Percentiles rank a stretch among this genome's conserved stretches.
Evolutionary conservation across 192 early-diverging fungal genomes (phyloP).

Genomic region (Coemansia biformis): DNA sequence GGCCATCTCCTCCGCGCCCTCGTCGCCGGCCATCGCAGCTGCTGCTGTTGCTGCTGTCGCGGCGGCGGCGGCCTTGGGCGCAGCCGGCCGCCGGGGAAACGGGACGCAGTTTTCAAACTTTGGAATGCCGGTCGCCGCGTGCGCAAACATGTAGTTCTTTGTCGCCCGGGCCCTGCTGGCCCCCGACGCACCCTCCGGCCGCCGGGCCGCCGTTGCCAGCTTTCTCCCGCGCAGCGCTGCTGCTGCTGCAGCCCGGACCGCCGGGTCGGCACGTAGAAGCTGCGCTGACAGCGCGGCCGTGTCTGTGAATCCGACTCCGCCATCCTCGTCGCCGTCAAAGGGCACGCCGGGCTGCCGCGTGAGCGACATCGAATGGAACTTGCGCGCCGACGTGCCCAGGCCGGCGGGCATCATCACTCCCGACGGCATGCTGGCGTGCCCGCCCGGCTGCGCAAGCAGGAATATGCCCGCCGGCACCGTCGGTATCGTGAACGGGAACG

Average conservation of each 20-base stretch:
- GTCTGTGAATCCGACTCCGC: conserved; percentile 7
- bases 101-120: conserved; percentile 43
- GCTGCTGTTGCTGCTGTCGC: neutral
- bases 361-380: conserved; percentile 46
- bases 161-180: conserved; percentile 9
- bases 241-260: neutral
- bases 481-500: conserved; percentile 49
- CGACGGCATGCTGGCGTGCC: conserved; percentile 20
- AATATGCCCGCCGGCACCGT: conserved; percentile 24
- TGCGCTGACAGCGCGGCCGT: conserved; percentile 18
- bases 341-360: conserved; percentile 42
- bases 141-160: conserved; percentile 55
- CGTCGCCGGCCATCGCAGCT: neutral
- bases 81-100: conserved; percentile 7
- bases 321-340: conserved; percentile 16
- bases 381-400: conserved; percentile 44
- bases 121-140: conserved; percentile 58
- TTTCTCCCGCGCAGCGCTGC: conserved; percentile 1
- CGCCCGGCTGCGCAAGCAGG: conserved; percentile 15
- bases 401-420: conserved; percentile 46
- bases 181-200: conserved; percentile 16
- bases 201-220: conserved; percentile 7
- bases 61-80: neutral
- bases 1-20: conserved; percentile 52
- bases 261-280: conserved; percentile 8